These are phyloP conservation scores for Raphanus sativus DNA, from an alignment of 345 rosid genomes.

Conservation along the genomic window DNA sequence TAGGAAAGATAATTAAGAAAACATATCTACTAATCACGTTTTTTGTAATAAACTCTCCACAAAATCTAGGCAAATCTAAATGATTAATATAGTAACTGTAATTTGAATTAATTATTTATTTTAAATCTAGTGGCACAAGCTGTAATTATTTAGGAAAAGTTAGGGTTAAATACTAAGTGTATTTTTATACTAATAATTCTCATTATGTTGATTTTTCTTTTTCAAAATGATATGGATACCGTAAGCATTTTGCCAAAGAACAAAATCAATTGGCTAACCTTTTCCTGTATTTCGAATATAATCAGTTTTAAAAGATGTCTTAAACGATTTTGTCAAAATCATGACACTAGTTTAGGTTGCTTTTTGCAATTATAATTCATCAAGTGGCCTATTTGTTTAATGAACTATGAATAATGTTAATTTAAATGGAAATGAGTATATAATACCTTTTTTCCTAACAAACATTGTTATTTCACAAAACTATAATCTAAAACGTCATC, in stretches of 20 bases:
- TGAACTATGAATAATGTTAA: not conserved
- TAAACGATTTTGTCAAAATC: slow-evolving; percentile 1
- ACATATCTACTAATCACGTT: too few relatives aligned
- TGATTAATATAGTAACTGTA: too few relatives aligned
- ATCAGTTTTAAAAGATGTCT: not conserved
- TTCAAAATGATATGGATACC: not conserved
- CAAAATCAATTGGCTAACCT: slow-evolving; percentile 12
- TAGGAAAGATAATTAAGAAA: too few relatives aligned
- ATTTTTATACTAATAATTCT: not conserved
- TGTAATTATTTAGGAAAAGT: too few relatives aligned
- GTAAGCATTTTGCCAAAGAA: not conserved
- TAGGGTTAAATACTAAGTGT: too few relatives aligned
- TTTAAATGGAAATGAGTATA: not conserved
- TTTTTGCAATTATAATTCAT: not conserved
- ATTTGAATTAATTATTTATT: too few relatives aligned
- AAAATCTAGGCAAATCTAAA: too few relatives aligned
- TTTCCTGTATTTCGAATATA: not conserved
- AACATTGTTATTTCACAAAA: slow-evolving; percentile 15
- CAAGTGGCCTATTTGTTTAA: slow-evolving; percentile 26
- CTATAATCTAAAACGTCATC: slow-evolving; percentile 7
- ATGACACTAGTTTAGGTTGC: slow-evolving; percentile 18
- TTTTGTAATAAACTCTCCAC: too few relatives aligned
- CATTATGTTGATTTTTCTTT: not conserved
- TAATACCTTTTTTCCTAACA: slow-evolving; percentile 7
- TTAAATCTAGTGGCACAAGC: too few relatives aligned